Evolutionary conservation across 1,139 yeast genomes (phyloP).

Genomic region (Kodamaea anthophila): DNA sequence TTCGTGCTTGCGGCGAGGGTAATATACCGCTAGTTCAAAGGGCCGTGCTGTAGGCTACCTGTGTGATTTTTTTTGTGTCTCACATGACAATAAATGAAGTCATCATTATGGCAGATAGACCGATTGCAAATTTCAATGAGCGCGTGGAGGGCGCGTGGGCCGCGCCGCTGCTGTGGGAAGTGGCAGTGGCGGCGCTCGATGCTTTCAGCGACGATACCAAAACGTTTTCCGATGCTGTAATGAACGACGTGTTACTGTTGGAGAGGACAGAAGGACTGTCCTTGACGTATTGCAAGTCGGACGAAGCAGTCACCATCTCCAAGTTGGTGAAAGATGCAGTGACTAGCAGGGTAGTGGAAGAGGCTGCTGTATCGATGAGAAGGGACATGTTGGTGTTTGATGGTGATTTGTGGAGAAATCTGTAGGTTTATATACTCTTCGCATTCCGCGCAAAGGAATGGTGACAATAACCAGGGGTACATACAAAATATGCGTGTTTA

Average conservation of each 20-base stretch:
- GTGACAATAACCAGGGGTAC: slow-evolving; percentile 2
- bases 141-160: slow-evolving; percentile 4
- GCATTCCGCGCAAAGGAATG: background rate
- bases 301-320: slow-evolving; percentile 6
- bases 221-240: slow-evolving; percentile 5
- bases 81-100: slow-evolving; percentile 1
- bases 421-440: slow-evolving; percentile 2
- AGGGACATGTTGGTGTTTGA: slow-evolving; percentile 8
- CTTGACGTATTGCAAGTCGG: slow-evolving; percentile 3
- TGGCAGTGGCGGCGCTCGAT: slow-evolving; percentile 5
- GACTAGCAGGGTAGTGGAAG: slow-evolving; percentile 6
- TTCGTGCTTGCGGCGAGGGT: no score
- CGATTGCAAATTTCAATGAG: slow-evolving; percentile 1
- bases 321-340: slow-evolving; percentile 10
- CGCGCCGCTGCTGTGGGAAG: slow-evolving; percentile 8
- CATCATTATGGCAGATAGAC: background rate
- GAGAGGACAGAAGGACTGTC: slow-evolving; percentile 2
- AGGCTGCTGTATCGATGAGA: slow-evolving; percentile 9
- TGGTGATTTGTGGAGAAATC: no score
- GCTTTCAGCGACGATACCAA: slow-evolving; percentile 8
- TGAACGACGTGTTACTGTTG: slow-evolving; percentile 1
- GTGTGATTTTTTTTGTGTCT: background rate
- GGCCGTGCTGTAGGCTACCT: no score
- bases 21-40: no score
- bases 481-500: background rate